Percentiles rank a stretch among this genome's conserved stretches.
Conservation (phyloP, 2,329 filamentous ascomycete genomes). For the Ceratocystiopsis brevicomis region DNA sequence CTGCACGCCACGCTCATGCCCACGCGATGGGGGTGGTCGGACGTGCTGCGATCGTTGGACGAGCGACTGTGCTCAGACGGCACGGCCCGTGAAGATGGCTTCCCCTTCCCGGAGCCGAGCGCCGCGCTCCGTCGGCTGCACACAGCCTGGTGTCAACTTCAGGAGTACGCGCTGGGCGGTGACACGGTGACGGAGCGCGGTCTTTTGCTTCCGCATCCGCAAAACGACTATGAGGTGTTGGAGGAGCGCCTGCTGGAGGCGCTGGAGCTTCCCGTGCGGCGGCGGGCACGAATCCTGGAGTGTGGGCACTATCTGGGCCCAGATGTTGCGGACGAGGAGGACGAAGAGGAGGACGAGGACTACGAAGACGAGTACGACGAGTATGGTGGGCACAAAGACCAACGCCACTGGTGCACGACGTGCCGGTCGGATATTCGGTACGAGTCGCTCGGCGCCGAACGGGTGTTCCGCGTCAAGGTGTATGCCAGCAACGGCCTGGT, state of each 20-base stretch:
- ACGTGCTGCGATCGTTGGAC: constrained; percentile 27
- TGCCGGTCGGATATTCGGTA: constrained; percentile 36
- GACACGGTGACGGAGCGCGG: constrained; percentile 58
- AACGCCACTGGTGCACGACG: constrained; percentile 36
- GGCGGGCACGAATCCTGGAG: constrained; percentile 49
- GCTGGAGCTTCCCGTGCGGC: constrained; percentile 45
- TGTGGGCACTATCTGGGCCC: constrained; percentile 60
- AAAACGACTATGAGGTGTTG: constrained; percentile 61
- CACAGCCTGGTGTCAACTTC: constrained; percentile 46
- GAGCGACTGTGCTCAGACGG: constrained; percentile 9
- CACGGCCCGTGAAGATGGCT: neutral
- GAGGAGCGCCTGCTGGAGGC: constrained; percentile 62
- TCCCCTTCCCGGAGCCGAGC: constrained; percentile 17
- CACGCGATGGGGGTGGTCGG: constrained; percentile 44
- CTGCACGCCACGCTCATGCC: constrained; percentile 63
- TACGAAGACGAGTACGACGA: constrained; percentile 26
- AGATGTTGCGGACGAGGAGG: constrained; percentile 26
- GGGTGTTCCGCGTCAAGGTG: constrained; percentile 62
- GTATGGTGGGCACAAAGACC: constrained; percentile 16
- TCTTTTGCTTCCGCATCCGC: constrained; percentile 57
- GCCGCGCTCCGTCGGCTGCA: constrained; percentile 31
- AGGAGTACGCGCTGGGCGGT: constrained; percentile 39
- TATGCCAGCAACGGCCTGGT: constrained; percentile 93
- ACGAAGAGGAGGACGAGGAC: constrained; percentile 24
- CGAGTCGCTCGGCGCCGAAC: constrained; percentile 32